Base-by-base conservation (phyloP, 2,329 filamentous ascomycete species). In the Alternaria arborescens region DNA sequence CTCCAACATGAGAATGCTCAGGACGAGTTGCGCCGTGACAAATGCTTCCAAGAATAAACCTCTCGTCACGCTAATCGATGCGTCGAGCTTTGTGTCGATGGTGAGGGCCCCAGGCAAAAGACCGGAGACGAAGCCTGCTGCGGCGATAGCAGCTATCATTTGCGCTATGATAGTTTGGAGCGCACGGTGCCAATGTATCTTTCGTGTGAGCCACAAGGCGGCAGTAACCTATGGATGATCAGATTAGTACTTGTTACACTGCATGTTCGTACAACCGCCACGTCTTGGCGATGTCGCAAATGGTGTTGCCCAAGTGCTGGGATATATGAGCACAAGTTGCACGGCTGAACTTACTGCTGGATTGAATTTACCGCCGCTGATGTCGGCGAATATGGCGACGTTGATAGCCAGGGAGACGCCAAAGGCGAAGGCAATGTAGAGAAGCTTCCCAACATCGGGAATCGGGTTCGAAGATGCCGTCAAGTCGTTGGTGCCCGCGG, bases 1-100 rank as follows among this genome's bases (percentile, higher is more conserved):
- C 0, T 89, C 89, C 30, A 91, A 80, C 85, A 91, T 88, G 22
- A 77, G 67, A 47, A 78, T 77, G 11, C 72, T 73, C 18, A 78
- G 67, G 22, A 79, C 63, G 14, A 79, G 68, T 50, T 78, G 71
- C 1, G 75, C 68, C 1, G 77, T 78, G 18, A 78, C 65, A 32
- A 78, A 75, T 14, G 70, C 67, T 47, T 75, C 72, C 24, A 74
- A 55, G 24, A 77, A 72, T 1, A 76, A 48, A 8, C 74, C 77
- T 6, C 67, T 68, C 0, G 65, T 52, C 4, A 72, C 62, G 2
- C 70, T 73, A 1, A 75, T 73, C 4, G 60, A 64, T 16, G 67
- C 53, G 32, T 61, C 64, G 3, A 74, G 69, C 1, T 51, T 66
- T 3, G 71, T 75, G 26, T 61, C 62, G 30, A 73, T 69, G 24